Evolutionary conservation across 768 basidiomycete genomes (phyloP), one percentile per base, ranked within the genome.

Genomic region (Lentinula edodes): DNA sequence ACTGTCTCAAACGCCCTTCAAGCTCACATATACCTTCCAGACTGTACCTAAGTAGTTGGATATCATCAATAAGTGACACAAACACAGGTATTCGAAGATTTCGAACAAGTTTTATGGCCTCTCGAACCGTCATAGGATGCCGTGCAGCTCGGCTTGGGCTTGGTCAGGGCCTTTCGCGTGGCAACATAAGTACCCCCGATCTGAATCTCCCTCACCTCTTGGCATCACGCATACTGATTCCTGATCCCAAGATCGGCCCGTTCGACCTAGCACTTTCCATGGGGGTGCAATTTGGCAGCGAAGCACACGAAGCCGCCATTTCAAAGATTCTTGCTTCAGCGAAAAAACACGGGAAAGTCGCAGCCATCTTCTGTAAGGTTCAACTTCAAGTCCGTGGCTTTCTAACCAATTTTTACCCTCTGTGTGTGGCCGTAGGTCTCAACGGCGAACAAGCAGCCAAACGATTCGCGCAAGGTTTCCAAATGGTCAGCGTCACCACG

Each of bases 401-500:
- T 20, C 6, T 58, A 58, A 35, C 12, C 12, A 42, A 15, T 12
- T 28, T 23, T 0, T 15, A 20, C 32, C 42, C 46, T 46, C 48
- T 41, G 15, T 28, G 28, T 28, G 28, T 28, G 28, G 28, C 28
- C 34, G 12, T 43, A 69, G 68, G 68, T 42, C 52, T 71, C 48
- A 71, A 61, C 4, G 70, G 66, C 5, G 70, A 71, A 60, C 68
- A 71, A 50, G 67, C 68, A 10, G 66, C 66, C 45, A 63, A 56
- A 42, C 65, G 70, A 3, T 71, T 69, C 51, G 58, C 61, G 0
- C 67, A 71, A 38, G 70, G 70, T n/a, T 71, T 71, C 43, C 63
- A 71, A 34, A 69, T 71, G 67, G 67, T 69, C 56, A 68, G 65
- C 50, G 68, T 71, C 4, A 67, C 67, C 28, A 68, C 70, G 1